A percentile compares a stretch with the other conserved stretches of the same genome.
phyloP scores from a whole-genome alignment of 768 basidiomycete genomes.

The Naganishia vishniacii region DNA sequence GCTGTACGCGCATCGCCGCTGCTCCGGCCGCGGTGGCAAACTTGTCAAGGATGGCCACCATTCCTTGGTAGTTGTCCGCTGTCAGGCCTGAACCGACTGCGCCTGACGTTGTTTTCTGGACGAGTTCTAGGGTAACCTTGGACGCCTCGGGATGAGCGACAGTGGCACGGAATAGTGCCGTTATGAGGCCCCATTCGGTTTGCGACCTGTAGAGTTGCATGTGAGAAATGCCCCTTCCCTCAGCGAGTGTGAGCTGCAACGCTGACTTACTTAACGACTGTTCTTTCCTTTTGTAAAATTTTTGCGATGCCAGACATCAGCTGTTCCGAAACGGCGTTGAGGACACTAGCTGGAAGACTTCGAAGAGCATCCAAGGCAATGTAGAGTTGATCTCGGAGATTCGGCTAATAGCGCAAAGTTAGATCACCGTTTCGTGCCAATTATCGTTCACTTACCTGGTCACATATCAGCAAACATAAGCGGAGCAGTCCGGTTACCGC shows the following conservation, averaged over 20 bases:
- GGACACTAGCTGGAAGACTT: slow-evolving; percentile 67
- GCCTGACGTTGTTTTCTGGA: slow-evolving; percentile 62
- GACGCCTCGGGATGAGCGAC: slow-evolving; percentile 81
- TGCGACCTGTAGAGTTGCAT: slow-evolving; percentile 64
- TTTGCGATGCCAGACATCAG: slow-evolving; percentile 71
- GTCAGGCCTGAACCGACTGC: slow-evolving; percentile 56
- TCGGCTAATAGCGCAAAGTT: slow-evolving; percentile 54
- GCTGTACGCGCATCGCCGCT: slow-evolving; percentile 59
- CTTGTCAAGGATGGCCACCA: slow-evolving; percentile 76
- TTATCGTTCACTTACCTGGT: slow-evolving; percentile 57
- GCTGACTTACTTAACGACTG: slow-evolving; percentile 65
- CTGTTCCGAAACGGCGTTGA: slow-evolving; percentile 83
- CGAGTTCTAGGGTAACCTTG: slow-evolving; percentile 71
- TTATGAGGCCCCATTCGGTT: slow-evolving; percentile 92
- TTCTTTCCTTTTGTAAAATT: slow-evolving; percentile 69
- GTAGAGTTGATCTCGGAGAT: slow-evolving; percentile 86
- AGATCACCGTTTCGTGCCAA: not conserved
- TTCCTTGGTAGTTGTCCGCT: slow-evolving; percentile 70
- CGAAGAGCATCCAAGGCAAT: slow-evolving; percentile 86
- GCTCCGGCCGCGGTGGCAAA: slow-evolving; percentile 70
- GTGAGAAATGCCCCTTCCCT: too few relatives aligned
- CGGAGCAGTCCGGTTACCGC: slow-evolving; percentile 83
- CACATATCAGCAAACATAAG: slow-evolving; percentile 74
- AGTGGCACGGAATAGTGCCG: slow-evolving; percentile 78
- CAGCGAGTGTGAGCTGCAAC: too few relatives aligned